Evolutionary conservation across 2,329 filamentous ascomycete species (phyloP).

Genomic region (Teratosphaeriaceae sp.): DNA sequence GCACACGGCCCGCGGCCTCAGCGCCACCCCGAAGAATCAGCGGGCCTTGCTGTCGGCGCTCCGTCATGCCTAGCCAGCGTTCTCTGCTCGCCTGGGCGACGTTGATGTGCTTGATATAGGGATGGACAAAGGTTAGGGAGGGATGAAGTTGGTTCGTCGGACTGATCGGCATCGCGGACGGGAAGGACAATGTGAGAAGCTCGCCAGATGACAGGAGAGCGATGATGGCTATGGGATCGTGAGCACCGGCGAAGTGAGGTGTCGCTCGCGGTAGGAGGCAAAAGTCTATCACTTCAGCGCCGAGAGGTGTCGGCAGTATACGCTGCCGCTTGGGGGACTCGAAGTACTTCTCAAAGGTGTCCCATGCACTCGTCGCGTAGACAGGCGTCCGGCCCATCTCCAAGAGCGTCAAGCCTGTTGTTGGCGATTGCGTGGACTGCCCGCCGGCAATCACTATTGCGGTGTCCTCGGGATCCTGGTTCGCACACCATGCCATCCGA

Average conservation of each 20-base stretch:
- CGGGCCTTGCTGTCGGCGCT: conserved; percentile 72
- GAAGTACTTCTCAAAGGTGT: conserved; percentile 70
- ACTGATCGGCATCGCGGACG: conserved; percentile 81
- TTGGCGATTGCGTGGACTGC: conserved; percentile 56
- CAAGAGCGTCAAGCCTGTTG: conserved; percentile 78
- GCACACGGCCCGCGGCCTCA: conserved; percentile 60
- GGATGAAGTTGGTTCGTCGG: conserved; percentile 90
- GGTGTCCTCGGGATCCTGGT: conserved; percentile 87
- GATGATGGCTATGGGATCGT: conserved; percentile 84
- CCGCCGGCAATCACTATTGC: conserved; percentile 83
- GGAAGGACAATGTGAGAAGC: conserved; percentile 83
- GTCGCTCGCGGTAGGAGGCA: conserved; percentile 75
- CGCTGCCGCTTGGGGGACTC: conserved; percentile 65
- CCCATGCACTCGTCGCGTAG: conserved; percentile 89
- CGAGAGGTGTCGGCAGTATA: conserved; percentile 67
- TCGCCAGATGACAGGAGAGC: conserved; percentile 79
- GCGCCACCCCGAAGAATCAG: conserved; percentile 72
- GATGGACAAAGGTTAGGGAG: conserved; percentile 81
- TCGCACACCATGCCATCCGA: conserved; percentile 86
- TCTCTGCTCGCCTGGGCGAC: conserved; percentile 70
- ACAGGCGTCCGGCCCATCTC: conserved; percentile 84
- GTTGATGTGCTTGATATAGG: conserved; percentile 69
- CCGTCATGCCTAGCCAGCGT: conserved; percentile 85
- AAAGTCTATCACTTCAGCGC: conserved; percentile 71
- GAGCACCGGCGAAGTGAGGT: conserved; percentile 78